Evolutionary conservation across 2,329 filamentous ascomycete genomes (phyloP).

Genomic region (Arthrocladium fulminans): DNA sequence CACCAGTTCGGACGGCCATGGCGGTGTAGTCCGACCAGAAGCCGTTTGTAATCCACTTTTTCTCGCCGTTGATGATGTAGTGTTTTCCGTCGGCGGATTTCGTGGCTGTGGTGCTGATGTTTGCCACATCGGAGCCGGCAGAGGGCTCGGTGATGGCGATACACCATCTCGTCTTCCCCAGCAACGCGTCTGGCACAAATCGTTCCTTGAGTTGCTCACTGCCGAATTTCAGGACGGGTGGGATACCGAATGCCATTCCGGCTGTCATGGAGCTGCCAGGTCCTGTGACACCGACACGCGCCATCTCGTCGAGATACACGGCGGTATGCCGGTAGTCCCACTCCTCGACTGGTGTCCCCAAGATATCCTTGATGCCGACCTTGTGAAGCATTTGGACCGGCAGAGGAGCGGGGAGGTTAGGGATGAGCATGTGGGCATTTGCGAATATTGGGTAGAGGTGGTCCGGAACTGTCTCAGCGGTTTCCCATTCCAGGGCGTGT

Average conservation of each 20-base stretch:
- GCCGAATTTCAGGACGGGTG: slow-evolving; percentile 62
- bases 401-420: slow-evolving; percentile 58
- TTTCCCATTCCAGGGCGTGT: slow-evolving; percentile 62
- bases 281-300: slow-evolving; percentile 54
- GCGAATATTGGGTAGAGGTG: slow-evolving; percentile 58
- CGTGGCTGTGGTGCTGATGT: slow-evolving; percentile 58
- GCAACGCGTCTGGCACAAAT: slow-evolving; percentile 59
- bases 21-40: slow-evolving; percentile 60
- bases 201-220: slow-evolving; percentile 52
- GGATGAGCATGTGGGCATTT: slow-evolving; percentile 60
- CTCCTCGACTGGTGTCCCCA: slow-evolving; percentile 60
- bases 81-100: slow-evolving; percentile 55
- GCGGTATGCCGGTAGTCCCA: slow-evolving; percentile 63
- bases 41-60: slow-evolving; percentile 74
- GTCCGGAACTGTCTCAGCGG: slow-evolving; percentile 52
- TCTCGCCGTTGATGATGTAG: slow-evolving; percentile 64
- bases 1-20: slow-evolving; percentile 67
- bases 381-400: slow-evolving; percentile 59
- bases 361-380: slow-evolving; percentile 56
- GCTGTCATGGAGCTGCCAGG: slow-evolving; percentile 51
- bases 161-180: slow-evolving; percentile 57
- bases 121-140: slow-evolving; percentile 65
- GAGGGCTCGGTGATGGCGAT: slow-evolving; percentile 74
- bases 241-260: slow-evolving; percentile 63
- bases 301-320: slow-evolving; percentile 65